A percentile compares a stretch with the other conserved stretches of the same genome.
These are phyloP conservation scores for Hevea brasiliensis DNA, from an alignment of 345 rosid genomes.

Conservation along the genomic window DNA sequence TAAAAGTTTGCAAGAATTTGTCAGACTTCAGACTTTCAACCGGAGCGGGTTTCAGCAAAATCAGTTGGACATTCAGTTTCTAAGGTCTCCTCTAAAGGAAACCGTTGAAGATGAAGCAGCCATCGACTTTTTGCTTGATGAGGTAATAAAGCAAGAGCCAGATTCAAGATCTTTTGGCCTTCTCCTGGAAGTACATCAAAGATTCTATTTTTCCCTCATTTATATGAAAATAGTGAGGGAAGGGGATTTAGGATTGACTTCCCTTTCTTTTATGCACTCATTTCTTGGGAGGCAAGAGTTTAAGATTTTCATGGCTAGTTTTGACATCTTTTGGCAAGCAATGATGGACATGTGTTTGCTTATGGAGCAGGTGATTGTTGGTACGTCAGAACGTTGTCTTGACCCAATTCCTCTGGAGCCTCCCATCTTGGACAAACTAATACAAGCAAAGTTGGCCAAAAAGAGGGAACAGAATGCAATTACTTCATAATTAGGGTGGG, in stretches of 20 bases:
- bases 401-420: slow-evolving; percentile 92
- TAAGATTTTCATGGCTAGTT: not conserved
- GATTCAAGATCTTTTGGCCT: not conserved
- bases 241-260: not conserved
- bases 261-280: not conserved
- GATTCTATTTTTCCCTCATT: not conserved
- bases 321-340: not conserved
- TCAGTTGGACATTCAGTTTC: slow-evolving; percentile 91
- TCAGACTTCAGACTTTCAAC: slow-evolving; percentile 85
- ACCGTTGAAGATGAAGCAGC: slow-evolving; percentile 83
- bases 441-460: slow-evolving; percentile 81
- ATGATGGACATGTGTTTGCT: not conserved
- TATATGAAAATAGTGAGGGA: not conserved
- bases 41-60: slow-evolving; percentile 98
- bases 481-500: not conserved
- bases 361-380: slow-evolving; percentile 76
- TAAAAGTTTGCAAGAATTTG: slow-evolving; percentile 93
- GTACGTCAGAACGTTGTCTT: slow-evolving; percentile 90
- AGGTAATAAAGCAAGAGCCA: slow-evolving; percentile 46
- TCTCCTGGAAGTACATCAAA: not conserved
- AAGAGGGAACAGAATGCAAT: slow-evolving; percentile 42
- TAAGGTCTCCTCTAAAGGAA: slow-evolving; percentile 71
- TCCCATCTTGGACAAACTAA: slow-evolving; percentile 88
- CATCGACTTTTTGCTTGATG: slow-evolving; percentile 88
- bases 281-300: not conserved